These are phyloP conservation scores for Magnolia officinalis DNA, from an alignment of 164 flowering plant genomes.

Conservation along the genomic window DNA sequence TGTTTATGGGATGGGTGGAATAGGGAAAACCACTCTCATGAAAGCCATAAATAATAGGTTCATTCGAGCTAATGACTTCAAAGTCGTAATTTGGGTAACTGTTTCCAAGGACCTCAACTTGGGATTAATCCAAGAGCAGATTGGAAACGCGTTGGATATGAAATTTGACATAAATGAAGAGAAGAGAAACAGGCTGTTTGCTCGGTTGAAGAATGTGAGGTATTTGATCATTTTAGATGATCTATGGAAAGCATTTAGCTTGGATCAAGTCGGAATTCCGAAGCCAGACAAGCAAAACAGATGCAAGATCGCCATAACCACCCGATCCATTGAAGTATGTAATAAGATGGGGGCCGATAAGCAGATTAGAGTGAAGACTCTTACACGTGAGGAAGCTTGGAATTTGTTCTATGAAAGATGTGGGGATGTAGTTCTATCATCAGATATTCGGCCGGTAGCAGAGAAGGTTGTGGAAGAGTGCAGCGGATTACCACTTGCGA, in stretches of 20 bases:
- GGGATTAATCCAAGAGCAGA: neutral
- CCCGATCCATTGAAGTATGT: slow-evolving; percentile 20
- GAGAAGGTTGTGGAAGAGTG: neutral
- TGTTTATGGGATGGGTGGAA: slow-evolving; percentile 13
- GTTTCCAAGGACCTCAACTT: slow-evolving; percentile 3
- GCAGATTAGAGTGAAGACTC: neutral
- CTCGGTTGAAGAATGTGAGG: slow-evolving; percentile 1
- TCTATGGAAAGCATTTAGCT: slow-evolving; percentile 24
- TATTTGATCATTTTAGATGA: slow-evolving; percentile 27
- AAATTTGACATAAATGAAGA: neutral
- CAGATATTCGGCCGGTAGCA: neutral
- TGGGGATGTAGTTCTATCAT: neutral
- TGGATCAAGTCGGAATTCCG: slow-evolving; percentile 26
- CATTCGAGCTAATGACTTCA: neutral
- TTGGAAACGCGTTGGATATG: slow-evolving; percentile 11
- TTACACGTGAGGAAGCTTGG: neutral
- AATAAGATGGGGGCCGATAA: slow-evolving; percentile 23
- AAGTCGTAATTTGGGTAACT: slow-evolving; percentile 7
- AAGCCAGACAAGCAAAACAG: neutral
- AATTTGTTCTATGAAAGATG: neutral
- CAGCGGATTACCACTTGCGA: slow-evolving; percentile 5
- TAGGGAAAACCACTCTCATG: slow-evolving; percentile 6
- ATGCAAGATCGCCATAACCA: slow-evolving; percentile 23
- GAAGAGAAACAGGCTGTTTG: neutral
- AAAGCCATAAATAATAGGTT: neutral